Evolutionary conservation across 2,329 filamentous ascomycete genomes (phyloP), one percentile per base, ranked within the genome.

Genomic region (Septoria linicola): DNA sequence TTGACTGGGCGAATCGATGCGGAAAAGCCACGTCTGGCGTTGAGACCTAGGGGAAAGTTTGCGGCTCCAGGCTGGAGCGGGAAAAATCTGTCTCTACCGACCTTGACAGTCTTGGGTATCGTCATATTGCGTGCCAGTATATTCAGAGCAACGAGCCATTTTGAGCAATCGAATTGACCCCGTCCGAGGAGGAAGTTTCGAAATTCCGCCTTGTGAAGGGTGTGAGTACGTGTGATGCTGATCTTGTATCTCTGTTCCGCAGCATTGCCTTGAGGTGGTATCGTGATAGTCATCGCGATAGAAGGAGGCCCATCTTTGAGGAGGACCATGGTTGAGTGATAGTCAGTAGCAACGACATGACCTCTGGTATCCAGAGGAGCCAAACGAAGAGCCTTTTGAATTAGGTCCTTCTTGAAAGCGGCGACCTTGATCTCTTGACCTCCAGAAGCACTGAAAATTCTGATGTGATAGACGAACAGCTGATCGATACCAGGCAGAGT

Each of bases 1-100:
- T 39, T 43, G 1, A 30, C 54, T 0, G 57, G 57, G 6, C 42
- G 37, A 17, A 58, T 37, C 1, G 52, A 53, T 0, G 30, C 43
- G 45, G 40, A 55, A 32, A 54, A 58, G 21, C 59, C 59, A 3
- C 49, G 41, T 20, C 44, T 31, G 23, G 34, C 21, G n/a, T 40
- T 27, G 1, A 47, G 25, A 1, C 21, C 13, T 3, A 20, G 25
- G 7, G 34, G 2, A 21, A 31, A 36, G 34, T 31, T 19, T 10
- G 16, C 6, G 23, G 40, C 8, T 4, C 27, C 25, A n/a, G 37
- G n/a, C 3, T 11, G 3, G 4, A 17, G 2, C 1, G 21, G 47
- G 47, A 50, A 31, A 40, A 8, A 21, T 20, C 32, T 43, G 20
- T 41, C 37, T 1, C 21, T 10, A 4, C 42, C 35, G 21, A 47